A percentile compares a stretch with the other conserved stretches of the same genome.
Conservation (phyloP, 768 basidiomycete species). For the Lepiota brunneoincarnata region DNA sequence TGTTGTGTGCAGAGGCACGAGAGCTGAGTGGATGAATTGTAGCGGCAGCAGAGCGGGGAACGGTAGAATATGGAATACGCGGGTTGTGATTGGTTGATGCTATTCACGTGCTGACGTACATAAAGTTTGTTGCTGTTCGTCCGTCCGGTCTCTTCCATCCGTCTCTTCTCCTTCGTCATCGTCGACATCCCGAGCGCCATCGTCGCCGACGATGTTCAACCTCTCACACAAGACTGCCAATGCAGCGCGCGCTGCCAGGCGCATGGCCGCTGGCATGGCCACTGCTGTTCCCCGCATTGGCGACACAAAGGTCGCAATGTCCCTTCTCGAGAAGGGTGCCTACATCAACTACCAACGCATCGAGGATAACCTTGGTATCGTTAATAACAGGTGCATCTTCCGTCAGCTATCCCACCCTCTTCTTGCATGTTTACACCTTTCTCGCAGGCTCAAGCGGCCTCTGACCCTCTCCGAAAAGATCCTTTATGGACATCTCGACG, state of each 20-base stretch:
- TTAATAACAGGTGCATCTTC: constrained; percentile 70
- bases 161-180: constrained; percentile 23
- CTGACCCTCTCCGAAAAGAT: constrained; percentile 96
- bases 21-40: constrained; percentile 6
- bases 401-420: not conserved
- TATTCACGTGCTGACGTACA: constrained; percentile 38
- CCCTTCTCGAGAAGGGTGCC: constrained; percentile 74
- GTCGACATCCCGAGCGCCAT: constrained; percentile 30
- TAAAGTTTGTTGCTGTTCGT: constrained; percentile 36
- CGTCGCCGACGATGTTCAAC: constrained; percentile 58
- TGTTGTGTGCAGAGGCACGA: constrained; percentile 12
- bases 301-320: constrained; percentile 89
- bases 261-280: constrained; percentile 70
- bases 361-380: constrained; percentile 91
- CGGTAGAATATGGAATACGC: constrained; percentile 23
- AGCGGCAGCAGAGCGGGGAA: constrained; percentile 17
- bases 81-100: constrained; percentile 30
- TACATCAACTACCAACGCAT: constrained; percentile 97
- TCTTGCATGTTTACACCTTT: constrained; percentile 11
- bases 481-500: constrained; percentile 96
- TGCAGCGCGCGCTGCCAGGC: constrained; percentile 51
- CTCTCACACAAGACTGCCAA: constrained; percentile 51
- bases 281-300: constrained; percentile 79
- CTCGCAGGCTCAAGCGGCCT: constrained; percentile 75
- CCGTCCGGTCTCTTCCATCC: constrained; percentile 34